Evolutionary conservation across 1,284 basidiomycete genomes (phyloP).

Genomic region (Vanrija sp.): DNA sequence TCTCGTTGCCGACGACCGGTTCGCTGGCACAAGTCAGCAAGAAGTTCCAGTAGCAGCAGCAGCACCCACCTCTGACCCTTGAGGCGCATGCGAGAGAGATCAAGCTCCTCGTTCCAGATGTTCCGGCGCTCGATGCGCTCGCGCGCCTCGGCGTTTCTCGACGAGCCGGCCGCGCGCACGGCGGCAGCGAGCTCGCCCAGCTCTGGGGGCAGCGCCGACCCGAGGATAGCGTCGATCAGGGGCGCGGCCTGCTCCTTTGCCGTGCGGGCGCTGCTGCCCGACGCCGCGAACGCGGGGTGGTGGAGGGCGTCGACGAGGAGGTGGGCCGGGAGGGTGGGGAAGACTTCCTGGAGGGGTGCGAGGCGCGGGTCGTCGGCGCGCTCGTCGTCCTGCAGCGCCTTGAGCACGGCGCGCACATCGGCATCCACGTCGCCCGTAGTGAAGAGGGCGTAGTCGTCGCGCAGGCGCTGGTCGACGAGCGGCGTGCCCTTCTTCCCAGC

Average conservation of each 20-base stretch:
- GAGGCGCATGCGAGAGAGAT: constrained; percentile 58
- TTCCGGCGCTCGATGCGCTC: constrained; percentile 59
- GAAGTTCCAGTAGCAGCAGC: background rate
- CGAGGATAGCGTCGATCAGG: constrained; percentile 42
- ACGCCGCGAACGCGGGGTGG: constrained; percentile 33
- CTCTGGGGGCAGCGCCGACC: constrained; percentile 35
- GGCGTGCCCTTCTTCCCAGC: constrained; percentile 3
- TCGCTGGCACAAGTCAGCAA: constrained; percentile 5
- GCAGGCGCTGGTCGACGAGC: constrained; percentile 14
- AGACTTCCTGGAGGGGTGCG: constrained; percentile 27
- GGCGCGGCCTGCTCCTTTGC: constrained; percentile 36
- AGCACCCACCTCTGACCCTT: constrained; percentile 56
- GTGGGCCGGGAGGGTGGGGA: constrained; percentile 37
- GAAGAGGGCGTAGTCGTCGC: constrained; percentile 20
- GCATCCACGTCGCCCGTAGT: constrained; percentile 2
- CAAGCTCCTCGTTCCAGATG: constrained; percentile 61
- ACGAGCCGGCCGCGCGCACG: constrained; percentile 4
- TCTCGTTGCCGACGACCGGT: constrained; percentile 56
- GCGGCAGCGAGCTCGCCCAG: constrained; percentile 31
- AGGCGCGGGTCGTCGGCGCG: constrained; percentile 29
- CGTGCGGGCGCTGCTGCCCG: constrained; percentile 9
- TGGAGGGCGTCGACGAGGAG: constrained; percentile 41
- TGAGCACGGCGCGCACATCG: constrained; percentile 2
- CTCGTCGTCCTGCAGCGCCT: constrained; percentile 20
- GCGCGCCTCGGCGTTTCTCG: background rate